A percentile compares a stretch with the other conserved stretches of the same genome.
Conservation (phyloP, 129 eudicot genomes). For the Oenanthe sinensis region DNA sequence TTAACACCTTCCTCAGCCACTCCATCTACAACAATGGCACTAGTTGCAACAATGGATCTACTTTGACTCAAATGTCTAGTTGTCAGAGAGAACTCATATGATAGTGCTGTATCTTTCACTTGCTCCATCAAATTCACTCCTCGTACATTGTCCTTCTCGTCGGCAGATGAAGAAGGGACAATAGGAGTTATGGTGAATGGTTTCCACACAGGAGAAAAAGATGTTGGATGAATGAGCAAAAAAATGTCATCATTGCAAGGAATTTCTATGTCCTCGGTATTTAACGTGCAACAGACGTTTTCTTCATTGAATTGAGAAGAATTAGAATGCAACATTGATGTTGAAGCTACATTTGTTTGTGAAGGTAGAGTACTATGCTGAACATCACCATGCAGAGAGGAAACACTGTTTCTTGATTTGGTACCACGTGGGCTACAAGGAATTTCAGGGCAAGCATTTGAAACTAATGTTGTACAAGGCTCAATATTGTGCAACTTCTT, state of each 20-base stretch:
- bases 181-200: slow-evolving; percentile 24
- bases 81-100: slow-evolving; percentile 26
- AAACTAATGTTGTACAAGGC: slow-evolving; percentile 12
- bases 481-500: slow-evolving; percentile 18
- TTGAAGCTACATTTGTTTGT: slow-evolving; percentile 25
- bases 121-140: slow-evolving; percentile 23
- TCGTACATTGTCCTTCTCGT: slow-evolving; percentile 33
- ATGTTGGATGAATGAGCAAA: slow-evolving; percentile 62
- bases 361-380: slow-evolving; percentile 16
- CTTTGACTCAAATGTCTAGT: slow-evolving; percentile 31
- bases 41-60: slow-evolving; percentile 21
- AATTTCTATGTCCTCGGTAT: slow-evolving; percentile 72
- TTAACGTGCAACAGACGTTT: slow-evolving; percentile 45
- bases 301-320: slow-evolving; percentile 20
- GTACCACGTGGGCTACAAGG: slow-evolving; percentile 18
- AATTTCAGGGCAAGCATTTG: slow-evolving; percentile 11
- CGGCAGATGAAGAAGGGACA: slow-evolving; percentile 30
- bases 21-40: slow-evolving; percentile 22
- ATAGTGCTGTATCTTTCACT: slow-evolving; percentile 35
- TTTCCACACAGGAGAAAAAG: slow-evolving; percentile 34
- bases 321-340: slow-evolving; percentile 19
- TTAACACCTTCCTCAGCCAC: slow-evolving; percentile 32
- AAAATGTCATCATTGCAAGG: slow-evolving; percentile 87
- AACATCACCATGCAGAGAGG: slow-evolving; percentile 25
- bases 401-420: slow-evolving; percentile 19